Percentiles rank a stretch among this genome's conserved stretches.
These are phyloP conservation scores for Coelastrella sp. DNA, from an alignment of 139 green algal species.

Conservation along the genomic window DNA sequence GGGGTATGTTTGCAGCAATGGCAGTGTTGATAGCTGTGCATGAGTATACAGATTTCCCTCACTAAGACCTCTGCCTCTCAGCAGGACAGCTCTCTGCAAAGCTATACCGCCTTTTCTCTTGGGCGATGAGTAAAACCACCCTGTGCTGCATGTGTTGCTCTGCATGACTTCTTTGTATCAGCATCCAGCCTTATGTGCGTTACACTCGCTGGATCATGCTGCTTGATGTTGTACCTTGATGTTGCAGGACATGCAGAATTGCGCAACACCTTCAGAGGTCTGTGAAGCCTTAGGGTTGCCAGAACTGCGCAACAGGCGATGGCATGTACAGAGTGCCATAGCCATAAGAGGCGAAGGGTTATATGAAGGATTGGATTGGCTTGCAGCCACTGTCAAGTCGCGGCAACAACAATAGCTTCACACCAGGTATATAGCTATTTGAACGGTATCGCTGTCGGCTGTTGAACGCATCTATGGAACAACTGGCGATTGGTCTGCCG, in stretches of 20 bases:
- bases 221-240: neutral
- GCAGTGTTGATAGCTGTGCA: too few relatives aligned
- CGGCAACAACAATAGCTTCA: neutral
- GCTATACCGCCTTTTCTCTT: too few relatives aligned
- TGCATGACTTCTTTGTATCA: neutral
- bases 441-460: too few relatives aligned
- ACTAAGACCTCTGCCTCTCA: too few relatives aligned
- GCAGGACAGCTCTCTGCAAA: too few relatives aligned
- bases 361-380: constrained; percentile 97
- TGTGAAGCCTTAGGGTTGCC: constrained; percentile 87
- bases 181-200: neutral
- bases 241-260: constrained; percentile 50
- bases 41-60: too few relatives aligned
- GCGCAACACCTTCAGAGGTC: constrained; percentile 83
- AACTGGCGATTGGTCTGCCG: too few relatives aligned
- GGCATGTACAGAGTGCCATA: constrained; percentile 92
- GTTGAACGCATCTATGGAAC: too few relatives aligned
- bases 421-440: too few relatives aligned
- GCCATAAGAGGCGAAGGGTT: constrained; percentile 90
- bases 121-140: too few relatives aligned
- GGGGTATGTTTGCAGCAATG: too few relatives aligned
- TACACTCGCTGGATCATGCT: neutral
- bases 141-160: neutral
- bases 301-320: constrained; percentile 84
- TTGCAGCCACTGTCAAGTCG: constrained; percentile 52